Conservation (phyloP, 768 basidiomycete genomes). For the Leccinum fibrillosum region DNA sequence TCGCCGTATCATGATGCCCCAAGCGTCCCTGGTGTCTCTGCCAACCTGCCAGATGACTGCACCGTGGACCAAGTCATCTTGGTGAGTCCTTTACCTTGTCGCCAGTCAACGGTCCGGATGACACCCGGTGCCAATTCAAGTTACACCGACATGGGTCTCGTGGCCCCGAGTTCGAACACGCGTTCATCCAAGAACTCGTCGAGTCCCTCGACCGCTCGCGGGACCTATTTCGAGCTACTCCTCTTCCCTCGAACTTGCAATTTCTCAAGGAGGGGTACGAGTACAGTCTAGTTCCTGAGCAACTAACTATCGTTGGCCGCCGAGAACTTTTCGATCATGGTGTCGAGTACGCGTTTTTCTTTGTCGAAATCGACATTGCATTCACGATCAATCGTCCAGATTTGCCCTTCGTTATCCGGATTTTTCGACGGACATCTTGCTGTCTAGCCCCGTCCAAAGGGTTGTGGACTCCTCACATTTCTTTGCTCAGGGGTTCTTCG, state of each 20-base stretch:
- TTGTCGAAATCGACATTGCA: not conserved
- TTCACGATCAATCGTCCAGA: conserved; percentile 2
- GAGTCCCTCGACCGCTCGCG: conserved; percentile 27
- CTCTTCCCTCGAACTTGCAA: conserved; percentile 31
- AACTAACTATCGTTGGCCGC: conserved; percentile 37
- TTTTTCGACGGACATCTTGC: conserved; percentile 14
- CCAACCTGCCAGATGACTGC: conserved; percentile 36
- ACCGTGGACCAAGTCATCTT: conserved; percentile 37
- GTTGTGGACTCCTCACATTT: conserved; percentile 41
- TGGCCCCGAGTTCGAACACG: conserved; percentile 32
- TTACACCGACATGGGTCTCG: conserved; percentile 43
- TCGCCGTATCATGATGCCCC: conserved; percentile 36
- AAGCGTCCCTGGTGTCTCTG: conserved; percentile 25
- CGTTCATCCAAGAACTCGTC: conserved; percentile 33
- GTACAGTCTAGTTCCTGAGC: conserved; percentile 32
- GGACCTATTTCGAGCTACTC: conserved; percentile 22
- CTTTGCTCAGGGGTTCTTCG: conserved; percentile 40
- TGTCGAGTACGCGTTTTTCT: conserved; percentile 27
- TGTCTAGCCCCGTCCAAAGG: conserved; percentile 16
- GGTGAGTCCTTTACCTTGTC: conserved; percentile 18
- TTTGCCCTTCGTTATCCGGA: conserved; percentile 23
- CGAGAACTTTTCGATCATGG: conserved; percentile 40
- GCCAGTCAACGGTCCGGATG: not conserved
- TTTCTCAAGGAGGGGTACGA: conserved; percentile 39
- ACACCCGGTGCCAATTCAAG: conserved; percentile 18